These are phyloP conservation scores for Sparassis latifolia DNA, from an alignment of 1,284 basidiomycete genomes.

Conservation along the genomic window DNA sequence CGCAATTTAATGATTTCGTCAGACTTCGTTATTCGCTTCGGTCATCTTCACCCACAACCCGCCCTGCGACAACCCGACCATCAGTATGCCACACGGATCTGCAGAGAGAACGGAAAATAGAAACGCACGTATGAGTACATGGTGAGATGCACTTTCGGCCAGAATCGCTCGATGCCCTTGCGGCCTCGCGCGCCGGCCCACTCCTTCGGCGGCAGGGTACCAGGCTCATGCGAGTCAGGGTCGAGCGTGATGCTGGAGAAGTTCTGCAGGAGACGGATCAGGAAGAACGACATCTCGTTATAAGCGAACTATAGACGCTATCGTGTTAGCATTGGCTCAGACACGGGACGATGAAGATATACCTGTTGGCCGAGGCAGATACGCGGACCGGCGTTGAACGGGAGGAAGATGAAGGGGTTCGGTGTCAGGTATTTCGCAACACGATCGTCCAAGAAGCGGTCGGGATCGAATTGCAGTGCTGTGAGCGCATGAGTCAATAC, in stretches of 20 bases:
- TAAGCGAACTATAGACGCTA: slow-evolving; percentile 2
- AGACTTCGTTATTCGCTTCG: neutral
- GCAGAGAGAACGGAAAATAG: neutral
- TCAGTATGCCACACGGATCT: neutral
- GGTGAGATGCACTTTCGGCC: slow-evolving; percentile 11
- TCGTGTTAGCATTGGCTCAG: neutral
- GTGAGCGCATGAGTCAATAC: neutral
- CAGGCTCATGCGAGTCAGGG: slow-evolving; percentile 5
- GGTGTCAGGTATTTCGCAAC: slow-evolving; percentile 39
- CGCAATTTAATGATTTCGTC: too few species aligned
- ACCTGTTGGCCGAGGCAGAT: slow-evolving; percentile 56
- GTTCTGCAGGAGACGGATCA: slow-evolving; percentile 7
- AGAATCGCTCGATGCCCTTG: slow-evolving; percentile 8
- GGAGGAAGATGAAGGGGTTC: slow-evolving; percentile 53
- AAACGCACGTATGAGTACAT: slow-evolving; percentile 6
- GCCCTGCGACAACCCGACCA: neutral
- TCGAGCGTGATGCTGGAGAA: slow-evolving; percentile 15
- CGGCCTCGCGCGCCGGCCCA: slow-evolving; percentile 6
- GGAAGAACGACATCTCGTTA: slow-evolving; percentile 11
- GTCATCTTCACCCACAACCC: slow-evolving; percentile 9
- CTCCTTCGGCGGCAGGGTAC: slow-evolving; percentile 6
- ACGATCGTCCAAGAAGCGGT: slow-evolving; percentile 49
- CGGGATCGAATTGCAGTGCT: slow-evolving; percentile 50
- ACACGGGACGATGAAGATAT: neutral
- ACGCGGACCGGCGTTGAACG: slow-evolving; percentile 51